Base-by-base conservation (phyloP, 163 green algal genomes). In the Volvox carteri region DNA sequence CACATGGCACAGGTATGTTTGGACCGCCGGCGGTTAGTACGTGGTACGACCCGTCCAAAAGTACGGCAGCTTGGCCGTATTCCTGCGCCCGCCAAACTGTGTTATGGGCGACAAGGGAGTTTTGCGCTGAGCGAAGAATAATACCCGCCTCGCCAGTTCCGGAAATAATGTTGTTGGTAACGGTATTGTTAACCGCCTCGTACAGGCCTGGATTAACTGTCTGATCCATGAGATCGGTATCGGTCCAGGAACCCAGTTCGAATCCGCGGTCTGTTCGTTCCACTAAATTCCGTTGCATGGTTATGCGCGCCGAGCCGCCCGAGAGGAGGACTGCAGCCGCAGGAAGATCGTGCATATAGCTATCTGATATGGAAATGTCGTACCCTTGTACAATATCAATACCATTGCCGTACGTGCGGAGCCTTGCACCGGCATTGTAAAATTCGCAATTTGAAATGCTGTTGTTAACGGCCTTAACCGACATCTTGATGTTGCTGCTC, bases 291-390 rank as follows among this genome's bases (percentile, higher is more conserved):
- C 75, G 73, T 33, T 78, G 46, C 23, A 90, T 39, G 23, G n/a
- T n/a, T 5, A 52, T 30, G n/a, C 68, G 62, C 19, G 76, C 37
- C 8, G 62, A 42, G 44, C 86, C 86, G 46, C 76, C 86, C 21
- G 76, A 62, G 33, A 90, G 74, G 12, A 79, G 33, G 30, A 90
- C 46, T 16, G 44, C 85, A 16, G 75, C 85, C 35, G 21, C 50
- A 2, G 85, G 75, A 3, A 86, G 6, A 75, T 90, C 85, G 74
- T 90, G 85, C 25, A 90, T 54, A 76, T 86, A 90, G 75, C 60
- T 85, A 46, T 90, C 85, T 2, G n/a, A 19, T 4, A 90, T 48
- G 76, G 37, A 25, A 6, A 86, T 16, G 50, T 76, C 76, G 62
- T 90, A 79, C 28, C 56, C 21, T 35, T 83, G 76, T 19, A 86